Base-by-base conservation (phyloP, 129 eudicot species). In the Cynara cardunculus region DNA sequence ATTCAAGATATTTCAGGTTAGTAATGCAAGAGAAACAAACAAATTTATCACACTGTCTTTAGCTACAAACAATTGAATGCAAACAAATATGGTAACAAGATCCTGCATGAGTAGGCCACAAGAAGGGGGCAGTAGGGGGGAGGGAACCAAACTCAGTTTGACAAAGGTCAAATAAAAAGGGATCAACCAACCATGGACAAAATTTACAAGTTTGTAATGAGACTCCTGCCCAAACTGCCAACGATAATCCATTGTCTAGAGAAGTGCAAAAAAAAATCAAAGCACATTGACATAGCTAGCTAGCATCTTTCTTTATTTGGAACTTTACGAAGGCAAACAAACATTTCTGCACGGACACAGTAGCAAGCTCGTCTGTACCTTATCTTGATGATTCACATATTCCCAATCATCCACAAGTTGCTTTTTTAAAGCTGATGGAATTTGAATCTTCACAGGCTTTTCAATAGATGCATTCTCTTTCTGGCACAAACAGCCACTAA, bases 371-470 rank as follows among this genome's bases (percentile, higher is more conserved):
- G 69, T 16, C 8, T 16, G 44, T 87, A 90, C 98, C 96, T 90
- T 95, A 84, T 92, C 93, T 72, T 95, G 93, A 83, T 87, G 93
- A 61, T 82, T 90, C 75, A 95, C 71, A 53, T 77, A 89, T 71
- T 95, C 99, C 96, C 97, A 92, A 87, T 95, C 99, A 84, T 92
- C 94, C 78, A 95, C 99, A 62, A 95, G 87, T 79, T 85, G 97
- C 86, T 92, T 95, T 89, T 87, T 95, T 70, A 95, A 62, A 80
- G 85, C 86, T 30, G 89, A 85, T 27, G 99, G 97, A 77, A 95
- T 90, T 79, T 90, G 99, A 76, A 95, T 89, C 90, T 92, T 95
- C 80, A 92, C 73, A 30, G 88, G 90, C 81, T 95, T 95, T 76
- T 91, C 97, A 26, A 81, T 82, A 44, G 96, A 75, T 25, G 59